Evolutionary conservation across 495 filamentous ascomycete species (phyloP).

Genomic region (Xylaria grammica): DNA sequence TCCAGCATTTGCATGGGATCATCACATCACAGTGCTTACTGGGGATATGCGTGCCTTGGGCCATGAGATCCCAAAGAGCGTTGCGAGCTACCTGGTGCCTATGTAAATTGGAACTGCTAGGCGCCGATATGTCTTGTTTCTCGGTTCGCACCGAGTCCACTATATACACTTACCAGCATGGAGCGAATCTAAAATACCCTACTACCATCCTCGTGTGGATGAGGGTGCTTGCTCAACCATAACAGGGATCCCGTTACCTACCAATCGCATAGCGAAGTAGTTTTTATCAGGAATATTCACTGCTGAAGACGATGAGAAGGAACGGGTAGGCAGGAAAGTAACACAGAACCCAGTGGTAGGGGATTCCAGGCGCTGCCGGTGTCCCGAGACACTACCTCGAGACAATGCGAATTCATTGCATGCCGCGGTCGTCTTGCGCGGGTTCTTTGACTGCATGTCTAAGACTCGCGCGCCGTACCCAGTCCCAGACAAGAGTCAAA

Average conservation of each 20-base stretch:
- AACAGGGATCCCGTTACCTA: too few relatives aligned
- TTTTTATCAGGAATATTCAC: too few relatives aligned
- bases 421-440: not conserved
- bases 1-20: too few relatives aligned
- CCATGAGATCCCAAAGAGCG: not conserved
- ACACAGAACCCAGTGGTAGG: not conserved
- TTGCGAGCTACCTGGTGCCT: not conserved
- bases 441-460: slow-evolving; percentile 1
- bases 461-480: not conserved
- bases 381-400: slow-evolving; percentile 16
- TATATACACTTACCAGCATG: not conserved
- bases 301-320: not conserved
- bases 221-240: too few relatives aligned
- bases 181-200: not conserved
- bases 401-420: slow-evolving; percentile 8
- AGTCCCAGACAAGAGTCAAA: not conserved
- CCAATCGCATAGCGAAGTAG: too few relatives aligned
- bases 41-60: too few relatives aligned
- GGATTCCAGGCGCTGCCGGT: slow-evolving; percentile 4
- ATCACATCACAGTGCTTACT: too few relatives aligned
- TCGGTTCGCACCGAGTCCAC: not conserved
- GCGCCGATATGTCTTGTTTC: slow-evolving; percentile 1
- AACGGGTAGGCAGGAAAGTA: not conserved
- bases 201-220: slow-evolving; percentile 10
- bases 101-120: not conserved